Conservation (phyloP, 768 basidiomycete species). For the Rhizopogon vinicolor region DNA sequence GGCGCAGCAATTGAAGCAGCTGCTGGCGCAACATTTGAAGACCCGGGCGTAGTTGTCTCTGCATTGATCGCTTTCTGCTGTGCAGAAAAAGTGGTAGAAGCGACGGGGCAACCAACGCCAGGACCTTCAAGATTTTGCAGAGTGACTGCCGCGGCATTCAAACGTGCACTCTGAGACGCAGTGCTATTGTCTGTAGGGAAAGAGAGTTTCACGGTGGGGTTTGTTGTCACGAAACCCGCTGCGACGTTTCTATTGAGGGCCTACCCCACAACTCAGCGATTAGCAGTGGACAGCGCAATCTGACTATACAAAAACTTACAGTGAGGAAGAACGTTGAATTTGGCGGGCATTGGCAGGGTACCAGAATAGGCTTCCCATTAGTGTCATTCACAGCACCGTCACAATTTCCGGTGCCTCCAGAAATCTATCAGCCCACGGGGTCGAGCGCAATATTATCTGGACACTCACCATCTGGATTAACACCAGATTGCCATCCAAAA, state of each 20-base stretch:
- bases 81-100: conserved; percentile 55
- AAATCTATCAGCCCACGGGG: background rate
- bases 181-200: conserved; percentile 62
- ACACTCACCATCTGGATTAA: conserved; percentile 56
- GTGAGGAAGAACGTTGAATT: conserved; percentile 44
- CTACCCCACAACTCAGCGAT: conserved; percentile 18
- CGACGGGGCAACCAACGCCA: conserved; percentile 64
- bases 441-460: background rate
- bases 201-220: conserved; percentile 50
- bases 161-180: conserved; percentile 47
- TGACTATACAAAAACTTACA: conserved; percentile 23
- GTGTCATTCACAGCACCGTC: conserved; percentile 58
- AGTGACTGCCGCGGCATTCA: conserved; percentile 57
- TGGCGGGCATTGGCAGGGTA: conserved; percentile 67
- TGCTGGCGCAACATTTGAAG: background rate
- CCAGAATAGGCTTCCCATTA: conserved; percentile 50
- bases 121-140: conserved; percentile 72
- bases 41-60: conserved; percentile 5
- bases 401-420: conserved; percentile 60
- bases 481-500: conserved; percentile 51
- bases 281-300: conserved; percentile 6
- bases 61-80: conserved; percentile 23
- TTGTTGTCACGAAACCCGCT: conserved; percentile 62
- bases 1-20: background rate
- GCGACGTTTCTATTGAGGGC: conserved; percentile 48